Evolutionary conservation across 306 rosid genomes (phyloP), one percentile per base, ranked within the genome.

Genomic region (Vigna unguiculata): DNA sequence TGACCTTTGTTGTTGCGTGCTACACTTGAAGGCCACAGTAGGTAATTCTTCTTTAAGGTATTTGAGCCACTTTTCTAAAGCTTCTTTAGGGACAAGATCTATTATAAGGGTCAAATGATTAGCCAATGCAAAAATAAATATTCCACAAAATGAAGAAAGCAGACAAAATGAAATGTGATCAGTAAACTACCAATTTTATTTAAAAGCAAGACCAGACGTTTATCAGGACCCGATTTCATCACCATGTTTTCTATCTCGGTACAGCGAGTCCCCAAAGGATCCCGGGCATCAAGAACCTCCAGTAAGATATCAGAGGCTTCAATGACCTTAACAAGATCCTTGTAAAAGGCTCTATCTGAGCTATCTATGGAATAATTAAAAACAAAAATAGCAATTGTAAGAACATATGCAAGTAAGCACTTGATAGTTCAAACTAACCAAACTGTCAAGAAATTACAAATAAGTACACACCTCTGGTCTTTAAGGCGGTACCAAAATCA

Each of bases 251-350:
- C 98, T 87, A 96, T 91, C 78, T 87, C 93, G 64, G 75, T n/a
- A 66, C 98, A 96, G 0, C 99, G 93, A 5, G 98, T 91, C 72
- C 99, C 99, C 75, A 96, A 80, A 20, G 99, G 99, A 81, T 96
- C 99, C 22, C 99, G 89, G 59, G 99, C 99, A 85, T 96, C 99
- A 83, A 96, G 92, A 41, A 96, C 99, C 78, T 96, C 99, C 80
- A 96, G 73, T 86, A 96, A 86, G 21, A 96, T 98, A 87, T 96
- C 98, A 20, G 99, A 96, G 14, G 88, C 94, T 21, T 93, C 98
- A 62, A 96, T 86, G 40, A 96, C 97, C 81, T 89, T 88, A 9
- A 84, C 96, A 85, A 96, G 84, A 79, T 96, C 99, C 84, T 87
- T 91, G 89, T 90, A 93, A 81, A 96, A 96, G 66, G 91, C 91